These are phyloP conservation scores for Myotisia sp. DNA, from an alignment of 2,329 filamentous ascomycete species.

Conservation along the genomic window DNA sequence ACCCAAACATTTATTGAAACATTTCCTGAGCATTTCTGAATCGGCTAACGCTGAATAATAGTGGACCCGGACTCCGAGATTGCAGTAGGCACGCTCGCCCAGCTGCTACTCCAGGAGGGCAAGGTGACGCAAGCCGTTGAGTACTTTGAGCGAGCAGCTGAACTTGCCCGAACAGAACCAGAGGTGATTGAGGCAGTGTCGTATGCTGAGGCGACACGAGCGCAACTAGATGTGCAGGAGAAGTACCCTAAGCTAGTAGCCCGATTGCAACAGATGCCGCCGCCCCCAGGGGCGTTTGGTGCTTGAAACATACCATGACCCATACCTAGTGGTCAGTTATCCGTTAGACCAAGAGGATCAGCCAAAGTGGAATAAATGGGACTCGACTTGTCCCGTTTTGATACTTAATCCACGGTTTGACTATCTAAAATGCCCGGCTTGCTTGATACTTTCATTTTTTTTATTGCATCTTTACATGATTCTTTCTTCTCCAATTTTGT, in stretches of 20 bases:
- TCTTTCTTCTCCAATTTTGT: too few relatives aligned
- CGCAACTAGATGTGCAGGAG: constrained; percentile 82
- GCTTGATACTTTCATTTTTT: too few relatives aligned
- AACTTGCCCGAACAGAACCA: constrained; percentile 83
- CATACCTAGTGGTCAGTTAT: too few relatives aligned
- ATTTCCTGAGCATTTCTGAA: constrained; percentile 13
- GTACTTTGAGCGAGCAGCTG: constrained; percentile 93
- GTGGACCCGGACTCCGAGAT: constrained; percentile 98
- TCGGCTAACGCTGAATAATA: constrained; percentile 26
- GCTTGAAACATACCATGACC: too few relatives aligned
- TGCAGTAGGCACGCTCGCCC: constrained; percentile 95
- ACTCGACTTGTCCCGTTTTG: too few relatives aligned
- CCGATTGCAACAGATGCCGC: constrained; percentile 49
- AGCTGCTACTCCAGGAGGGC: constrained; percentile 91
- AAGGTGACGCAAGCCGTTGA: constrained; percentile 89
- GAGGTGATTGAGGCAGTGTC: constrained; percentile 94
- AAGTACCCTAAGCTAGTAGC: constrained; percentile 69
- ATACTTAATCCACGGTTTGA: too few relatives aligned
- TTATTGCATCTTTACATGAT: too few relatives aligned
- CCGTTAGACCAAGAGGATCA: too few relatives aligned
- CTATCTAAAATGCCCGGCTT: too few relatives aligned
- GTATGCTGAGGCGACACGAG: constrained; percentile 91
- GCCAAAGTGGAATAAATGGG: too few relatives aligned
- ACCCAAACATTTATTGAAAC: background rate
- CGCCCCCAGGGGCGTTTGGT: constrained; percentile 16